Evolutionary conservation across 148 eudicot genomes (phyloP), one percentile per base, ranked within the genome.

Genomic region (Salicornia ramosissima): DNA sequence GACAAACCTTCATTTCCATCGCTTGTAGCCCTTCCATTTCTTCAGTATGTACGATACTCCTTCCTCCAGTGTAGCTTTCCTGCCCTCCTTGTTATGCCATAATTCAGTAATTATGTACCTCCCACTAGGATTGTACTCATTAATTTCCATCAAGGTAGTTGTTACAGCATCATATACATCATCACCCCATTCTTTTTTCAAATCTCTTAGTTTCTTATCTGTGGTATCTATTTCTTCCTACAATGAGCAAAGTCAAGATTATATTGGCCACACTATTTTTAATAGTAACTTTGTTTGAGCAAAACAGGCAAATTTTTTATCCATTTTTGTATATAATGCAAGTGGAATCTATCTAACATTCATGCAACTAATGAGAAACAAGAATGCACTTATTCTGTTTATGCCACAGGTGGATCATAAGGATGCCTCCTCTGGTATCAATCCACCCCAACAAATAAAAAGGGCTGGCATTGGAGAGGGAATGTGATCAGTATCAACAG

Each of bases 121-220:
- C 64, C 87, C 90, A 56, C 87, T 86, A 3, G 90, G 87, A 51
- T 86, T 86, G 82, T 81, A 83, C 74, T 81, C 83, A 14, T 86
- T 86, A 42, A 86, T 86, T 58, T 86, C 87, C 72, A 64, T 82
- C 63, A 86, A 72, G 39, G 87, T 80, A 43, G 64, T 69, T 43
- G 66, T 67, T 19, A 86, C 84, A 16, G 90, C 87, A 55, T 73
- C 64, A 69, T 72, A 82, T 8, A 71, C 90, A 6, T 73, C 80
- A 65, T 68, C 58, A 21, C 90, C 90, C 83, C 80, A 74, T 21
- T 84, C 84, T 22, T 69, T 71, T 74, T 72, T 78, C 73, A 86
- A 74, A 43, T 67, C 75, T 21, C 64, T 71, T 61, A 86, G 78
- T 55, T 77, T 80, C 74, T 80, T 82, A 76, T 86, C 90, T 0